Conservation (phyloP, 2,329 filamentous ascomycete species). For the Neonectria faginata region DNA sequence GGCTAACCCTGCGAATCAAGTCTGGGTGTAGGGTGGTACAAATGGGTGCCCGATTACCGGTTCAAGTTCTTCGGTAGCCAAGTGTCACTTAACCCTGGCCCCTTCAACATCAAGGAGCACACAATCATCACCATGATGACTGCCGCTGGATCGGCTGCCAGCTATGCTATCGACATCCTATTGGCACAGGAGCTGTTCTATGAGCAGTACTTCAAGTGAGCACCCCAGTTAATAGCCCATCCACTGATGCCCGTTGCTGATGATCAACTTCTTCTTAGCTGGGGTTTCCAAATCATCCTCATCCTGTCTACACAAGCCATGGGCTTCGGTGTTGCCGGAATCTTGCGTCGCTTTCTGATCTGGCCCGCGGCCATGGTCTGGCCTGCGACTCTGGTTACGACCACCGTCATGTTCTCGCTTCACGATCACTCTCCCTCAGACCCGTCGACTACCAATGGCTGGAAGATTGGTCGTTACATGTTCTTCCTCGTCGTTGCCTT, state of each 20-base stretch:
- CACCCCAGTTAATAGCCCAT: no score
- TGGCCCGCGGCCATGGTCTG: conserved; percentile 69
- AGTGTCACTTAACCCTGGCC: conserved; percentile 67
- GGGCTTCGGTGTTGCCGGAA: conserved; percentile 68
- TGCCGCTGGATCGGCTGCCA: conserved; percentile 66
- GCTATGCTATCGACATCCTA: conserved; percentile 65
- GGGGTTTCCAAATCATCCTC: conserved; percentile 66
- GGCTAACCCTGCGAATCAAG: neutral
- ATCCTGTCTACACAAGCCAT: conserved; percentile 66
- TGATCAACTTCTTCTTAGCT: conserved; percentile 44
- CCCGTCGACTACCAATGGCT: conserved; percentile 65
- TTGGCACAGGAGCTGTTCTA: conserved; percentile 67
- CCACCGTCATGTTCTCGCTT: conserved; percentile 61
- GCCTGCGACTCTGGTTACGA: conserved; percentile 66
- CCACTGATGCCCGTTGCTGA: neutral
- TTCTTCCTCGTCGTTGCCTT: conserved; percentile 70
- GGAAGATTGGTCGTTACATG: conserved; percentile 71
- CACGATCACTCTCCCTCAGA: conserved; percentile 59
- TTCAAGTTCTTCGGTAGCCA: conserved; percentile 64
- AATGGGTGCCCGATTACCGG: conserved; percentile 64
- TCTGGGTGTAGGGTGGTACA: conserved; percentile 65
- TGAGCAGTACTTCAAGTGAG: conserved; percentile 59
- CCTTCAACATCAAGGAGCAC: conserved; percentile 73
- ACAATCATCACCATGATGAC: conserved; percentile 72
- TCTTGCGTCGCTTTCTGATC: conserved; percentile 65